A percentile compares a stretch with the other conserved stretches of the same genome.
phyloP scores from a whole-genome alignment of 1,139 yeast species.

The Geotrichum histeridarum region DNA sequence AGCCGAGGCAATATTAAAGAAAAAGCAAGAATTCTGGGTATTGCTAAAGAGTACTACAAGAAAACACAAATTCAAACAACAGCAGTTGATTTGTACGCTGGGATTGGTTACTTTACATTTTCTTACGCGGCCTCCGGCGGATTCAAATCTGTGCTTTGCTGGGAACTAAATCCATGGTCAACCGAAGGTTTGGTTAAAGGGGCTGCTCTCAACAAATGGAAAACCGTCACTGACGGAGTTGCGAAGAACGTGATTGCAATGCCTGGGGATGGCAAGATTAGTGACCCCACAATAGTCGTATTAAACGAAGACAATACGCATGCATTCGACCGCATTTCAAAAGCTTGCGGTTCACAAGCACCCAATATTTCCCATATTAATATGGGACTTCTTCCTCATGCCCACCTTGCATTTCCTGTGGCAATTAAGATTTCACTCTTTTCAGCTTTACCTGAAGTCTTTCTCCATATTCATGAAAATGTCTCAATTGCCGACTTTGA shows the following conservation, averaged over 20 bases:
- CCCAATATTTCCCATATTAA: slow-evolving; percentile 58
- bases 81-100: slow-evolving; percentile 71
- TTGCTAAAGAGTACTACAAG: slow-evolving; percentile 2
- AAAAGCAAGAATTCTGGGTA: slow-evolving; percentile 54
- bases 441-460: slow-evolving; percentile 11
- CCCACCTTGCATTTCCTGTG: slow-evolving; percentile 55
- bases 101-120: slow-evolving; percentile 80
- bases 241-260: neutral
- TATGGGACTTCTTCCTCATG: slow-evolving; percentile 70
- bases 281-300: slow-evolving; percentile 39
- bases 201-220: slow-evolving; percentile 44
- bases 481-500: slow-evolving; percentile 47
- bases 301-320: slow-evolving; percentile 60
- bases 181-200: slow-evolving; percentile 64
- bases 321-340: slow-evolving; percentile 44
- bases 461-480: slow-evolving; percentile 73
- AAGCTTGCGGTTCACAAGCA: slow-evolving; percentile 6
- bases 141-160: slow-evolving; percentile 49
- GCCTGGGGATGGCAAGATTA: slow-evolving; percentile 18
- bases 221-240: slow-evolving; percentile 24
- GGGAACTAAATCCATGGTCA: slow-evolving; percentile 89
- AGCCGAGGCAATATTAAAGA: slow-evolving; percentile 85
- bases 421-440: slow-evolving; percentile 35
- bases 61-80: slow-evolving; percentile 28
- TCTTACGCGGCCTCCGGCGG: slow-evolving; percentile 60